These are phyloP conservation scores for Metarhizium robertsii DNA, from an alignment of 2,329 filamentous ascomycete species.

Conservation along the genomic window DNA sequence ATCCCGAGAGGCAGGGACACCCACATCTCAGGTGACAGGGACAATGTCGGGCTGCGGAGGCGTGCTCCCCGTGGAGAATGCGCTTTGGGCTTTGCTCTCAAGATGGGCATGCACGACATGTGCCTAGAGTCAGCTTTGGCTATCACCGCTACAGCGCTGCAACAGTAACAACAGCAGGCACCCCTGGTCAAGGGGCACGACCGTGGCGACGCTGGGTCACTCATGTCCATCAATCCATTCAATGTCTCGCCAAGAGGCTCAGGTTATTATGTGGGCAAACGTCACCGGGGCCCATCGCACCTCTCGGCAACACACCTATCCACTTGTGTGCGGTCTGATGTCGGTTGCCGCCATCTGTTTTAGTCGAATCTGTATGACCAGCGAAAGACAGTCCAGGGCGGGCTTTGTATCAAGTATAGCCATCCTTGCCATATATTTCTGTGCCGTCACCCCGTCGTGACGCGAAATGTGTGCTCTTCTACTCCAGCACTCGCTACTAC, in stretches of 20 bases:
- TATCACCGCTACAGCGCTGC: neutral
- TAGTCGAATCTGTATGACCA: slow-evolving; percentile 4
- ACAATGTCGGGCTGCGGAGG: neutral
- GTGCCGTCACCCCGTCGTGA: neutral
- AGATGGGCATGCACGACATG: neutral
- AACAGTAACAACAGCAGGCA: neutral
- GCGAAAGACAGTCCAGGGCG: slow-evolving; percentile 1
- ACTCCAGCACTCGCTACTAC: slow-evolving; percentile 6
- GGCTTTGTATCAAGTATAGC: neutral
- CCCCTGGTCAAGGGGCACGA: neutral
- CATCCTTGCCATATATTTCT: slow-evolving; percentile 2
- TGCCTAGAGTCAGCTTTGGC: neutral
- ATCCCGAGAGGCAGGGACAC: too few relatives aligned
- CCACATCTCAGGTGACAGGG: too few relatives aligned
- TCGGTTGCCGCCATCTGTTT: slow-evolving; percentile 5
- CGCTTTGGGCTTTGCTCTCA: neutral
- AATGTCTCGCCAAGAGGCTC: neutral
- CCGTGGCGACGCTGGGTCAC: neutral
- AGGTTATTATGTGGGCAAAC: neutral
- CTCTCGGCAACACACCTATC: neutral
- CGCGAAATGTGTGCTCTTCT: slow-evolving; percentile 9
- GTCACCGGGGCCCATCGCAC: neutral
- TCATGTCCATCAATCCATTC: neutral
- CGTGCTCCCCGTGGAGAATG: neutral
- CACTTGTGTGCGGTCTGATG: slow-evolving; percentile 5